Conservation (phyloP, 1,284 basidiomycete genomes). For the Pseudozyma flocculosa region DNA sequence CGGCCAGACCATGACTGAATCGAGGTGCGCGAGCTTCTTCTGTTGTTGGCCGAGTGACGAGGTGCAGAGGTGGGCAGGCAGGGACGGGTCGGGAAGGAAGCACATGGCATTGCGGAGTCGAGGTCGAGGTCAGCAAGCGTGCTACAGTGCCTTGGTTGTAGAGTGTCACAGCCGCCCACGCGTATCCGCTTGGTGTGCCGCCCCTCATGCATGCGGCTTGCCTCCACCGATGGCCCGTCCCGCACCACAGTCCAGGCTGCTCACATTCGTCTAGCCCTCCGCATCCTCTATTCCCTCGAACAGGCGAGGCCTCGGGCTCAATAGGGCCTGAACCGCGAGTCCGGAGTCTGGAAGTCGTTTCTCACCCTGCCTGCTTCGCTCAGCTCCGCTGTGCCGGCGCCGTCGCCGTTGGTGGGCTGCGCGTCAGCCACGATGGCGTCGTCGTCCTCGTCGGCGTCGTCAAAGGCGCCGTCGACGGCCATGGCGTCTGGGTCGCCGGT, state of each 20-base stretch:
- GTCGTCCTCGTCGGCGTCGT: slow-evolving; percentile 60
- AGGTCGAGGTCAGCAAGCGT: background rate
- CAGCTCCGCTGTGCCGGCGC: slow-evolving; percentile 59
- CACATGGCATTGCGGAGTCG: background rate
- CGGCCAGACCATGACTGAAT: slow-evolving; percentile 34
- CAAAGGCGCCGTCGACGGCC: slow-evolving; percentile 64
- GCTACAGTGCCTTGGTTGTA: no score
- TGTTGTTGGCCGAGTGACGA: background rate
- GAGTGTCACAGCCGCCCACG: no score
- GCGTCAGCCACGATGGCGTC: slow-evolving; percentile 4
- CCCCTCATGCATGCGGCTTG: no score
- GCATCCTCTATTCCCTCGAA: background rate
- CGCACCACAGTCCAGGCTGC: no score
- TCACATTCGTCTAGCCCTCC: background rate
- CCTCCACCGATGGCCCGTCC: no score
- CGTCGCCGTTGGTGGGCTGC: slow-evolving; percentile 3
- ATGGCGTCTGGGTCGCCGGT: slow-evolving; percentile 20
- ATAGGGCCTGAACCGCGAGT: slow-evolving; percentile 80
- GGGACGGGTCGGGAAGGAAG: background rate
- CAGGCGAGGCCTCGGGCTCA: no score
- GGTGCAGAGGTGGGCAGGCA: background rate
- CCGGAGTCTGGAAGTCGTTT: slow-evolving; percentile 75
- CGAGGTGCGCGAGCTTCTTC: background rate
- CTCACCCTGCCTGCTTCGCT: slow-evolving; percentile 89
- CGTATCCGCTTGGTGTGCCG: no score